These are phyloP conservation scores for Macadamia integrifolia DNA, from an alignment of 164 flowering plant species.

Conservation along the genomic window DNA sequence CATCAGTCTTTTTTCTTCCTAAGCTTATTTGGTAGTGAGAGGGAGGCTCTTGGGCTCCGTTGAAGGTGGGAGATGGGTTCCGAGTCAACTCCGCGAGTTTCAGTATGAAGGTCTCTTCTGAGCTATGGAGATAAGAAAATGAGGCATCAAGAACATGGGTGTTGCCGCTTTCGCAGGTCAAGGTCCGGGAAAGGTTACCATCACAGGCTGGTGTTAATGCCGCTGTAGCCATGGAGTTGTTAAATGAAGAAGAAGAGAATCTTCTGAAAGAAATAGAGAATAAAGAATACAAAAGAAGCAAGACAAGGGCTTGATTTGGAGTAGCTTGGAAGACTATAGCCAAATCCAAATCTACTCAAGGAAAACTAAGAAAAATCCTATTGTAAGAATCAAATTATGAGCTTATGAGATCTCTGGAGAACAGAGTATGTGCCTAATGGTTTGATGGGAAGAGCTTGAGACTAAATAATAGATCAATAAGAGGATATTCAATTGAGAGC, in stretches of 20 bases:
- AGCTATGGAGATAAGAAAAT: conserved; percentile 30
- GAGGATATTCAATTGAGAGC: too few species aligned
- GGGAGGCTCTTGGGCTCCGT: conserved; percentile 6
- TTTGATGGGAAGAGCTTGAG: too few species aligned
- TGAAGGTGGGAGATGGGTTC: neutral
- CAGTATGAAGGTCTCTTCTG: conserved; percentile 19
- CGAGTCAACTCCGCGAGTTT: conserved; percentile 21
- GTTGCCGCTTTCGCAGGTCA: neutral
- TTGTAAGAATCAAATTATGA: neutral
- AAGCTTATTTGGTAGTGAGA: conserved; percentile 7
- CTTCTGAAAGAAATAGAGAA: neutral
- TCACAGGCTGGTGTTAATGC: conserved; percentile 24
- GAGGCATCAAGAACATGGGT: conserved; percentile 31
- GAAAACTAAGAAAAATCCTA: neutral
- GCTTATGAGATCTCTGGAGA: neutral
- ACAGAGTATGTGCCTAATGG: neutral
- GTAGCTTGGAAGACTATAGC: neutral
- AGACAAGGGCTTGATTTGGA: neutral
- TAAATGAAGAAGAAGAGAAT: neutral
- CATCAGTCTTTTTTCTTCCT: conserved; percentile 25
- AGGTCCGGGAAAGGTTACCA: conserved; percentile 7
- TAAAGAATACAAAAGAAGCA: neutral
- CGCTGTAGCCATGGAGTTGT: conserved; percentile 24
- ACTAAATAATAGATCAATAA: too few species aligned
- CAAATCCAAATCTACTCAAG: neutral